phyloP scores from a whole-genome alignment of 148 eudicot genomes.

The Drosera capensis region DNA sequence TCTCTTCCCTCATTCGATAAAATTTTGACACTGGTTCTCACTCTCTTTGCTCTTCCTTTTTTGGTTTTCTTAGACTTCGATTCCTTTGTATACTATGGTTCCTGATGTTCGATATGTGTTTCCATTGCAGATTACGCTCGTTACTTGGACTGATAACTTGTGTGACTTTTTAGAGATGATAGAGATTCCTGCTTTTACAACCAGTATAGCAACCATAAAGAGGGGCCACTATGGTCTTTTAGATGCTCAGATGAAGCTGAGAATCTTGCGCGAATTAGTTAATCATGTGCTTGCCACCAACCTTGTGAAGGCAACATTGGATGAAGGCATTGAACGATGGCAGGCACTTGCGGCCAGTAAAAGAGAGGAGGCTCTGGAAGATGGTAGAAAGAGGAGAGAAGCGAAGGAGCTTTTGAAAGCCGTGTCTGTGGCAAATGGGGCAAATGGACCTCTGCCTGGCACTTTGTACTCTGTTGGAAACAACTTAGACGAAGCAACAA shows the following conservation, averaged over 20 bases:
- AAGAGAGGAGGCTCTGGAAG: constrained; percentile 76
- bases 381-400: constrained; percentile 74
- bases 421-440: constrained; percentile 31
- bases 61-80: no score
- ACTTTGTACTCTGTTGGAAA: constrained; percentile 16
- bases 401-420: constrained; percentile 55
- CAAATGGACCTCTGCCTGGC: constrained; percentile 10
- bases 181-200: constrained; percentile 24
- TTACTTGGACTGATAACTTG: constrained; percentile 78
- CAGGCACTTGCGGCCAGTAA: constrained; percentile 57
- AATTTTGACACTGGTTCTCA: no score
- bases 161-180: constrained; percentile 78
- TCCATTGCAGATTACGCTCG: constrained; percentile 51
- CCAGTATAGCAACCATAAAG: constrained; percentile 49
- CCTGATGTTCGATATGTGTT: no score
- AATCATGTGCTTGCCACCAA: constrained; percentile 35
- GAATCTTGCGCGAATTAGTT: constrained; percentile 53
- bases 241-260: constrained; percentile 47
- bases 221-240: constrained; percentile 85
- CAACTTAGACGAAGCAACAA: constrained; percentile 10
- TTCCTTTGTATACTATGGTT: no score
- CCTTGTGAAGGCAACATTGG: constrained; percentile 51
- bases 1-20: background rate
- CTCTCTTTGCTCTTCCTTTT: no score
- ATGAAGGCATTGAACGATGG: constrained; percentile 58